These are phyloP conservation scores for Dryadomyces quercus-mongolicae DNA, from an alignment of 2,329 filamentous ascomycete species.

Conservation along the genomic window DNA sequence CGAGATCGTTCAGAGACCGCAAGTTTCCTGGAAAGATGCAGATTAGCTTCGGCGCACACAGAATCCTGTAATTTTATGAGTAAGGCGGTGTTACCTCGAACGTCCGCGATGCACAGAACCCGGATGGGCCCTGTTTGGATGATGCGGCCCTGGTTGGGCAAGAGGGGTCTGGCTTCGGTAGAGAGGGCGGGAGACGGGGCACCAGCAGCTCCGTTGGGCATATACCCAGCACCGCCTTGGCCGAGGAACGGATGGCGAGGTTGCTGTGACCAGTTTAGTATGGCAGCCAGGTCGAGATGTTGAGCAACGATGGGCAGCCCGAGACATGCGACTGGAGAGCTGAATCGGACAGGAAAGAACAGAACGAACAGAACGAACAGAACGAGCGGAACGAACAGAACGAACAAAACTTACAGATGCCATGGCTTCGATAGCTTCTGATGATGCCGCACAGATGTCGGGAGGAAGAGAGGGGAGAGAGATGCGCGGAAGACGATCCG, in stretches of 20 bases:
- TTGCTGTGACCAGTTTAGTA: slow-evolving; percentile 14
- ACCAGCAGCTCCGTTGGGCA: slow-evolving; percentile 48
- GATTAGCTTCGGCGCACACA: not conserved
- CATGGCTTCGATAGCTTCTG: not conserved
- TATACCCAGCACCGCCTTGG: slow-evolving; percentile 32
- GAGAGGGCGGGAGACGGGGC: slow-evolving; percentile 33
- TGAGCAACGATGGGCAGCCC: no score
- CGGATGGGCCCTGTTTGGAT: slow-evolving; percentile 54
- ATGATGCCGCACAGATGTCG: not conserved
- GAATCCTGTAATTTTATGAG: not conserved
- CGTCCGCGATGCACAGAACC: slow-evolving; percentile 60
- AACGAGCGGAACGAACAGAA: not conserved
- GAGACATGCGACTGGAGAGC: not conserved
- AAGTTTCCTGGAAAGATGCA: slow-evolving; percentile 59
- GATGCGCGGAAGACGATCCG: not conserved
- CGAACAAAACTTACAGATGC: not conserved
- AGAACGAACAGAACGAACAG: not conserved
- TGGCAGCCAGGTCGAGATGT: no score
- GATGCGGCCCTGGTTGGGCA: slow-evolving; percentile 56
- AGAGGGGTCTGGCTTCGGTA: slow-evolving; percentile 49
- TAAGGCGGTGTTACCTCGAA: slow-evolving; percentile 42
- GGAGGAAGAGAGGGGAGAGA: not conserved
- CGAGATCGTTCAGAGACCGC: slow-evolving; percentile 89
- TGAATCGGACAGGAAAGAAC: not conserved
- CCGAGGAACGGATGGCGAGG: slow-evolving; percentile 32